Percentiles rank a stretch among this genome's conserved stretches.
These are phyloP conservation scores for Penicillium roqueforti DNA, from an alignment of 495 filamentous ascomycete genomes.

Conservation along the genomic window DNA sequence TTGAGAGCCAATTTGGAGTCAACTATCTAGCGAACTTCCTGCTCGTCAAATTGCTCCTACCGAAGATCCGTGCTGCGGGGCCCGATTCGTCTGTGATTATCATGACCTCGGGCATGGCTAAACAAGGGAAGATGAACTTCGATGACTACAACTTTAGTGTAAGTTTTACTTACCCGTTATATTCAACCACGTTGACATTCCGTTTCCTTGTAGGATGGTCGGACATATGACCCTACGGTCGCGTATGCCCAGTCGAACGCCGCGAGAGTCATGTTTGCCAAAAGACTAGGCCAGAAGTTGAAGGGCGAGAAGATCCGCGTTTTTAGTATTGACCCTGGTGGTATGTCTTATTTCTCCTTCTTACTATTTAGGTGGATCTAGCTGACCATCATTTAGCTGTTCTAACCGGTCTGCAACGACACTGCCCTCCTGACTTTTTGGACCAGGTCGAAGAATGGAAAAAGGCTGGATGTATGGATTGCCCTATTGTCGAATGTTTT, in stretches of 20 bases:
- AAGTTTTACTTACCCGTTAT: neutral
- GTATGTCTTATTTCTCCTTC: conserved; percentile 4
- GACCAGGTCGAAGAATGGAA: conserved; percentile 10
- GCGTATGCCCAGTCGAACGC: conserved; percentile 21
- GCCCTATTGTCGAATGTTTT: neutral
- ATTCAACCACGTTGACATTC: neutral
- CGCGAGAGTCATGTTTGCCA: conserved; percentile 22
- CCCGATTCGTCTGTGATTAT: conserved; percentile 17
- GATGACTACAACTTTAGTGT: conserved; percentile 20
- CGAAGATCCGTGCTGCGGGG: conserved; percentile 17
- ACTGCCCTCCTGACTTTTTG: conserved; percentile 7
- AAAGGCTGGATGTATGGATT: conserved; percentile 10
- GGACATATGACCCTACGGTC: conserved; percentile 11
- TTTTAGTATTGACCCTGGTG: conserved; percentile 22
- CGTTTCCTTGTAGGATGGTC: conserved; percentile 8
- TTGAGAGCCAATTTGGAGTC: conserved; percentile 20
- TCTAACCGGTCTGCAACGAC: conserved; percentile 14
- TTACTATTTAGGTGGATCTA: neutral
- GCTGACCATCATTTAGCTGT: conserved; percentile 10
- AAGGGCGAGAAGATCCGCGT: conserved; percentile 15
- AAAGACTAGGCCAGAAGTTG: conserved; percentile 15
- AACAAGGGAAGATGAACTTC: conserved; percentile 13
- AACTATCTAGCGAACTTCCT: conserved; percentile 24
- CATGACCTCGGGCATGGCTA: conserved; percentile 14
- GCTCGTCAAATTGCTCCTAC: conserved; percentile 19